These are phyloP conservation scores for Phytophthora fragariae DNA, from an alignment of 352 stramenopile genomes.

Conservation along the genomic window DNA sequence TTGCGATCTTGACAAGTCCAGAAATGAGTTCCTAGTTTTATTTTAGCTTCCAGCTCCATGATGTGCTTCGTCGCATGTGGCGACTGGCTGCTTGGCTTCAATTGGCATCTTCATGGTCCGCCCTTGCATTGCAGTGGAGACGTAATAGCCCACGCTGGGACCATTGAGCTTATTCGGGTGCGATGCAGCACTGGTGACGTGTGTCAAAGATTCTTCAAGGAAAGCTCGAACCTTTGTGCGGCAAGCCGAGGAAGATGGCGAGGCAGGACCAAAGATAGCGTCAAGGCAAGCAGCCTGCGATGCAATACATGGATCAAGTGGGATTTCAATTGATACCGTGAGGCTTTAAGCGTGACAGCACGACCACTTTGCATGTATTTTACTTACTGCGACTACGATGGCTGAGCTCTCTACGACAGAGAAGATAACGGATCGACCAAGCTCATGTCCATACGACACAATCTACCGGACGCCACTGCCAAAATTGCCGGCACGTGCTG, in stretches of 20 bases:
- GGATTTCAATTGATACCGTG: constrained; percentile 12
- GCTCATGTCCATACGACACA: constrained; percentile 8
- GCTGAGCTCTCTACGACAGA: background rate
- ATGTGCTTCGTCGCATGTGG: constrained; percentile 3
- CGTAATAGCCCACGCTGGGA: constrained; percentile 4
- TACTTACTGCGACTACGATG: constrained; percentile 18
- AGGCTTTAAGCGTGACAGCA: constrained; percentile 5
- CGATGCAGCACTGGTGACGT: constrained; percentile 7
- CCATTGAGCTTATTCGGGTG: constrained; percentile 17
- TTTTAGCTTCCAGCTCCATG: background rate
- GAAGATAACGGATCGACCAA: constrained; percentile 19
- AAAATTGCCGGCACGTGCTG: background rate
- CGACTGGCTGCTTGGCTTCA: constrained; percentile 11
- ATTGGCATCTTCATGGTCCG: constrained; percentile 7
- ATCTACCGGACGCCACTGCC: constrained; percentile 5
- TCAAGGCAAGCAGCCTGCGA: background rate
- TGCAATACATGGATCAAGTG: background rate
- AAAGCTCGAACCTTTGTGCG: background rate
- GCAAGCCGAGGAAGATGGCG: background rate
- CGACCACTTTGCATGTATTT: constrained; percentile 17
- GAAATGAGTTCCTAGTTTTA: constrained; percentile 1
- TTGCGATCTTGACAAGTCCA: background rate
- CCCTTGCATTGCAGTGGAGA: constrained; percentile 21
- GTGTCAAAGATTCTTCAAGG: constrained; percentile 17
- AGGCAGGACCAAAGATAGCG: background rate